These are phyloP conservation scores for Citropsis articulata DNA, from an alignment of 345 rosid genomes.

Conservation along the genomic window DNA sequence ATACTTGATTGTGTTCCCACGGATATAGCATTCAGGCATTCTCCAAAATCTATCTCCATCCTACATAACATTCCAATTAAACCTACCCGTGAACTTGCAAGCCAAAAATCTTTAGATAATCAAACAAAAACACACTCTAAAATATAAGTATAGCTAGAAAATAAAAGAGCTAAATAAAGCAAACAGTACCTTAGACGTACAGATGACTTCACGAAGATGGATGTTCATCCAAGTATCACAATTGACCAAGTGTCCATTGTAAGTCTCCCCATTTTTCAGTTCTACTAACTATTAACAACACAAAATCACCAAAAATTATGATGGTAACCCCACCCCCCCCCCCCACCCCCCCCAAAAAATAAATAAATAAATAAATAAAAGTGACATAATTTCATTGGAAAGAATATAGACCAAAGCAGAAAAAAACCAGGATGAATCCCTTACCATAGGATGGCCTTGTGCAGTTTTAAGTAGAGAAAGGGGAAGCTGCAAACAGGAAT, in stretches of 20 bases:
- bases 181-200: conserved; percentile 79
- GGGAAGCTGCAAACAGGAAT: conserved; percentile 51
- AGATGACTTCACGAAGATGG: conserved; percentile 97
- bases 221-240: conserved; percentile 99
- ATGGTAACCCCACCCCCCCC: background rate
- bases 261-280: conserved; percentile 96
- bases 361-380: background rate
- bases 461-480: conserved; percentile 79
- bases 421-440: conserved; percentile 3
- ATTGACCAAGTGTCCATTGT: conserved; percentile 94
- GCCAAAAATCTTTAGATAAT: background rate
- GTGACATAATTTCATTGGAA: background rate
- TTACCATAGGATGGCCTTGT: conserved; percentile 85
- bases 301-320: conserved; percentile 24
- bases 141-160: background rate
- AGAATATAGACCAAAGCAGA: background rate
- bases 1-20: conserved; percentile 97
- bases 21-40: conserved; percentile 99
- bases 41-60: conserved; percentile 99
- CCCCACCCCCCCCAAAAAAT: background rate
- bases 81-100: background rate
- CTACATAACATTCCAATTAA: conserved; percentile 34
- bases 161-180: background rate
- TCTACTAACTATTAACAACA: conserved; percentile 72
- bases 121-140: background rate